Percentiles rank a stretch among this genome's conserved stretches.
Evolutionary conservation across 2,329 filamentous ascomycete species (phyloP).

Genomic region (Penicillium oxalicum): DNA sequence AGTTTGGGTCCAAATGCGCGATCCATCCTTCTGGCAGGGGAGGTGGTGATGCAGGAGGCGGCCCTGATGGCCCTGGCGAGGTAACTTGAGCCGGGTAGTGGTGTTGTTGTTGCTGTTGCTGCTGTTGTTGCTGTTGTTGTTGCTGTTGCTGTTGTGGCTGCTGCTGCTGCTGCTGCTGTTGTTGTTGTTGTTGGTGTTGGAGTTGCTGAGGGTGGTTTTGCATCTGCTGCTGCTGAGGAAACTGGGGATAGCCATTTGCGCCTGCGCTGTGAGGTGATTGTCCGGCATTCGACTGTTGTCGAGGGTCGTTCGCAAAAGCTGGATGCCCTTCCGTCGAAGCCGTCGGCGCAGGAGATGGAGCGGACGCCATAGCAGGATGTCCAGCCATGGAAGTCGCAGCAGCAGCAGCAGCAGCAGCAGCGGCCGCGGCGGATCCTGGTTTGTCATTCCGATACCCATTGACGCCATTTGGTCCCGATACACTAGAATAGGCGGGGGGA

Average conservation of each 20-base stretch:
- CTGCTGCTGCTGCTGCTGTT: neutral
- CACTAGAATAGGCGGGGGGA: conserved; percentile 89
- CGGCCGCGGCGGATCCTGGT: conserved; percentile 44
- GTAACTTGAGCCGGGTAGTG: conserved; percentile 21
- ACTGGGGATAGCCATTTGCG: conserved; percentile 18
- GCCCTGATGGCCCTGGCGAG: conserved; percentile 36
- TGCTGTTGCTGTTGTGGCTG: conserved; percentile 5
- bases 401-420: conserved; percentile 3
- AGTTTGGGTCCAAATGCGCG: conserved; percentile 88
- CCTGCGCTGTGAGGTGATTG: conserved; percentile 38
- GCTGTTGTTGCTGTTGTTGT: neutral
- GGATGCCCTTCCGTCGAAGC: conserved; percentile 59
- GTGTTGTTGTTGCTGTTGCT: neutral
- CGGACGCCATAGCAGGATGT: conserved; percentile 21
- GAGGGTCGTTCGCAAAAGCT: conserved; percentile 81
- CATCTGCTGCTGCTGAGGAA: conserved; percentile 5
- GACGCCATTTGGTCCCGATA: conserved; percentile 47
- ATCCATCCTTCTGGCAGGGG: conserved; percentile 98
- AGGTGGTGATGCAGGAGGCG: conserved; percentile 75
- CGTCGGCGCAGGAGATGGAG: conserved; percentile 21
- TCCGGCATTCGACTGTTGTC: conserved; percentile 39
- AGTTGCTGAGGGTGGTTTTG: neutral
- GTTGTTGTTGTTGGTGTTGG: conserved; percentile 6
- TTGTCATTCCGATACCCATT: conserved; percentile 74
- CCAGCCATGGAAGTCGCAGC: conserved; percentile 9